Evolutionary conservation across 306 rosid species (phyloP).

Genomic region (Crataegus laevigata): DNA sequence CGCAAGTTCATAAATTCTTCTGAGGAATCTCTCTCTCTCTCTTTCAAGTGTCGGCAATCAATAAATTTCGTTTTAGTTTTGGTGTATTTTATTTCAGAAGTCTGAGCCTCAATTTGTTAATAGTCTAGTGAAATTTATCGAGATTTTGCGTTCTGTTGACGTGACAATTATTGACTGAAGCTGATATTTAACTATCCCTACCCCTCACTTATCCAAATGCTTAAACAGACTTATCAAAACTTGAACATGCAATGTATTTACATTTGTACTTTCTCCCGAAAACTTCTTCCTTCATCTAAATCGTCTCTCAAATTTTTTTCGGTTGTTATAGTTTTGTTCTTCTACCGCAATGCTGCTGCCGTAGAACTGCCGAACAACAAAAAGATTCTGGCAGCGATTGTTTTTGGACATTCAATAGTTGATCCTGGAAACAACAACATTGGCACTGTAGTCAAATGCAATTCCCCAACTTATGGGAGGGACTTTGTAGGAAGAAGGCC

Average conservation of each 20-base stretch:
- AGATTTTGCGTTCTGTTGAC: too few species aligned
- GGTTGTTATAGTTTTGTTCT: conserved; percentile 5
- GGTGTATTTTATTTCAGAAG: too few species aligned
- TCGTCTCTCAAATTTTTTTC: conserved; percentile 2
- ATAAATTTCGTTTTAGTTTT: not conserved
- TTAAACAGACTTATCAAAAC: not conserved
- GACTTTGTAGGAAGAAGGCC: conserved; percentile 43
- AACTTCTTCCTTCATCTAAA: not conserved
- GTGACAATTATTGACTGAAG: too few species aligned
- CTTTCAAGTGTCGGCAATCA: not conserved
- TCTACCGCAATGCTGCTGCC: not conserved
- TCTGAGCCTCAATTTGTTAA: too few species aligned
- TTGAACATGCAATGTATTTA: not conserved
- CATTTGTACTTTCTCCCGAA: conserved; percentile 6
- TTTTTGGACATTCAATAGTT: conserved; percentile 65
- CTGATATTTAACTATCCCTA: not conserved
- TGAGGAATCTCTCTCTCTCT: not conserved
- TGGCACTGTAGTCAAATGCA: conserved; percentile 38
- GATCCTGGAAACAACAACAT: conserved; percentile 67
- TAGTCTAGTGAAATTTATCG: too few species aligned
- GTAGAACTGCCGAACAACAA: conserved; percentile 22
- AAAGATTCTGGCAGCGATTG: conserved; percentile 48
- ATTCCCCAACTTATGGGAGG: conserved; percentile 63
- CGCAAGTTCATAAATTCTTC: conserved; percentile 36
- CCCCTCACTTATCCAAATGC: not conserved